Evolutionary conservation across 2,329 filamentous ascomycete species (phyloP), one percentile per base, ranked within the genome.

Genomic region (Pestalotiopsis sp.): DNA sequence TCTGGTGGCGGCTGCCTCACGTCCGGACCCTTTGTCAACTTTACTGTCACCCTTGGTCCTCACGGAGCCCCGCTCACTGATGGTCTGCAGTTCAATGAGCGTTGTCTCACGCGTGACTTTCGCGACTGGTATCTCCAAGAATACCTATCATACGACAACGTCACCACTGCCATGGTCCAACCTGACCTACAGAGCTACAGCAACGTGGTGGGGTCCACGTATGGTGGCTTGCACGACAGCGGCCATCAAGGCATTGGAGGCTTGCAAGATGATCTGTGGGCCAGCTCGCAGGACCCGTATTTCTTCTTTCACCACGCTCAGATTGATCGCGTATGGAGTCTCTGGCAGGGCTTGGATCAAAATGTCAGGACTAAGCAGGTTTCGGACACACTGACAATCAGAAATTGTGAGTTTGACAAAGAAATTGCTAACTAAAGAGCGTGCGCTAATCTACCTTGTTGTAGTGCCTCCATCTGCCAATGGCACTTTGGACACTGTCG

Each of bases 1-100:
- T 78, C 77, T 2, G 85, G 86, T 27, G 86, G 86, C 61, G 85
- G 85, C n/a, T 87, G 86, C 73, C 76, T 87, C 0, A 75, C 74
- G 9, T 79, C 76, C 2, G 84, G 84, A 0, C 84, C 85, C 1
- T 78, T 85, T 4, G 73, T 73, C 52, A 73, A 76, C 59, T 73
- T 77, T 69, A 68, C 70, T 4, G 74, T 79, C 9, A 78, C 75
- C 60, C 68, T 79, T 17, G 77, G 78, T 2, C 77, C 77, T 2
- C 72, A 74, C 11, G 68, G 66, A 41, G 71, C 74, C 17, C 70
- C 71, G 4, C 63, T 72, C 4, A 73, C 74, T 7, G 66, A 71
- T n/a, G 67, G 67, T n/a, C 69, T 79, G 20, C 70, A 68, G 27
- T 78, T 78, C 66, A 80, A 80, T 69, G 80, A 80, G 20, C 78